Conservation (phyloP, 2,329 filamentous ascomycete species). For the Fusarium piperis region DNA sequence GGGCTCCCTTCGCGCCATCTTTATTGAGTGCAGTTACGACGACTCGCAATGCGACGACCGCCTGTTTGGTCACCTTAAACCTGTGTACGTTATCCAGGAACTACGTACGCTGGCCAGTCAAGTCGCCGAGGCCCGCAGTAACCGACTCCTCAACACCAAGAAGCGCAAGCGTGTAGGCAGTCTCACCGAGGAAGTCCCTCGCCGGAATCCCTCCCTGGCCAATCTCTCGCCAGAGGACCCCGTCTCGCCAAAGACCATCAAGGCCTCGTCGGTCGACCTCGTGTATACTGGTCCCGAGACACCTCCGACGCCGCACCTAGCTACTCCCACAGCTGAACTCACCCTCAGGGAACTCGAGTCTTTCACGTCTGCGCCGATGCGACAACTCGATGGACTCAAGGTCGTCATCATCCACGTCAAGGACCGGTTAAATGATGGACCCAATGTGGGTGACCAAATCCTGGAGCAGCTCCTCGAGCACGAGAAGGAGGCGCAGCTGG, state of each 20-base stretch:
- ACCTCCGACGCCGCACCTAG: constrained; percentile 57
- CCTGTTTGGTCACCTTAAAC: constrained; percentile 90
- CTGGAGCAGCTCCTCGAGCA: constrained; percentile 73
- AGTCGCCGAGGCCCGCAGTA: constrained; percentile 65
- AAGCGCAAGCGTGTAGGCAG: constrained; percentile 71
- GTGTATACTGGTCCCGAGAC: constrained; percentile 44
- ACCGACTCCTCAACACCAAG: constrained; percentile 54
- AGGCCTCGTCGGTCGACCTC: constrained; percentile 34
- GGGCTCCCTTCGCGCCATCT: constrained; percentile 80
- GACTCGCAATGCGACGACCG: constrained; percentile 80
- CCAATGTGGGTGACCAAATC: constrained; percentile 72
- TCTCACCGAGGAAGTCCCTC: constrained; percentile 34
- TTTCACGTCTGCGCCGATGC: constrained; percentile 30
- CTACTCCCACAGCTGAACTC: constrained; percentile 60
- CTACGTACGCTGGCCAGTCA: constrained; percentile 75
- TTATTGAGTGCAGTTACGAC: constrained; percentile 96
- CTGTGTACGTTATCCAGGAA: constrained; percentile 83
- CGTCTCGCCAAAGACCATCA: constrained; percentile 62
- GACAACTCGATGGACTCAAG: constrained; percentile 75
- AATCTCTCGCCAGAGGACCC: constrained; percentile 52
- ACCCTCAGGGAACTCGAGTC: constrained; percentile 52
- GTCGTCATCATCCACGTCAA: constrained; percentile 96
- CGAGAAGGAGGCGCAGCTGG: constrained; percentile 72
- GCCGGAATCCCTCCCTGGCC: constrained; percentile 35
- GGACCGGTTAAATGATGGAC: constrained; percentile 80